A percentile compares a stretch with the other conserved stretches of the same genome.
phyloP scores from a whole-genome alignment of 352 stramenopile genomes.

The Pythium aristosporum region DNA sequence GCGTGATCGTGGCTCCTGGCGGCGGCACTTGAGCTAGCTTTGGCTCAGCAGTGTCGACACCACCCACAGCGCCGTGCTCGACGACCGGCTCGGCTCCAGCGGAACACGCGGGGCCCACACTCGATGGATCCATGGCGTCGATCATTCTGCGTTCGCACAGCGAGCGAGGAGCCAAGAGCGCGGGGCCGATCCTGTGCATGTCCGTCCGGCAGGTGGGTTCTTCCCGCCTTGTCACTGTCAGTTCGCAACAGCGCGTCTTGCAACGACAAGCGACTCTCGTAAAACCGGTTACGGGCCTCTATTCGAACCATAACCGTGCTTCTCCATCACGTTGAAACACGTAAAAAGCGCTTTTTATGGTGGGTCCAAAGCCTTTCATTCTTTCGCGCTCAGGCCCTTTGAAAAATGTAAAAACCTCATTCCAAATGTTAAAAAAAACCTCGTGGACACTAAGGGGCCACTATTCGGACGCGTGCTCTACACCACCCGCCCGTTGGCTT shows the following conservation, averaged over 20 bases:
- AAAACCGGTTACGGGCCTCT: slow-evolving; percentile 14
- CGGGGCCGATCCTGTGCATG: not conserved
- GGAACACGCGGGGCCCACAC: not conserved
- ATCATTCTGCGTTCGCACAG: not conserved
- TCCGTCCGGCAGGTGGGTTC: slow-evolving; percentile 5
- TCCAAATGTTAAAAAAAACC: slow-evolving; percentile 17
- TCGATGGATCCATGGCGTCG: slow-evolving; percentile 13
- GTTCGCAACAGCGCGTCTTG: not conserved
- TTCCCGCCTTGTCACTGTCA: not conserved
- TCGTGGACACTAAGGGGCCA: not conserved
- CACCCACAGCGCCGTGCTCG: not conserved
- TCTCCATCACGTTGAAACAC: not conserved
- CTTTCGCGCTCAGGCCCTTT: slow-evolving; percentile 7
- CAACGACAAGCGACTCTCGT: not conserved
- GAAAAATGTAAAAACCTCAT: slow-evolving; percentile 1
- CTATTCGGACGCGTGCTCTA: slow-evolving; percentile 17
- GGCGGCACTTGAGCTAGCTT: not conserved
- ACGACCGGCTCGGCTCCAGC: not conserved
- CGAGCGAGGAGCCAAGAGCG: not conserved
- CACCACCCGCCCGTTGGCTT: slow-evolving; percentile 1
- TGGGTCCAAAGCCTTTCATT: too few relatives aligned
- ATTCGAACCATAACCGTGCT: not conserved
- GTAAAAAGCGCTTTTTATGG: slow-evolving; percentile 7
- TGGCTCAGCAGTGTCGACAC: not conserved
- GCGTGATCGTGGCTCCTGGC: slow-evolving; percentile 21